Percentiles rank a stretch among this genome's conserved stretches.
Conservation (phyloP, 2,329 filamentous ascomycete genomes). For the Bipolaris bicolor region DNA sequence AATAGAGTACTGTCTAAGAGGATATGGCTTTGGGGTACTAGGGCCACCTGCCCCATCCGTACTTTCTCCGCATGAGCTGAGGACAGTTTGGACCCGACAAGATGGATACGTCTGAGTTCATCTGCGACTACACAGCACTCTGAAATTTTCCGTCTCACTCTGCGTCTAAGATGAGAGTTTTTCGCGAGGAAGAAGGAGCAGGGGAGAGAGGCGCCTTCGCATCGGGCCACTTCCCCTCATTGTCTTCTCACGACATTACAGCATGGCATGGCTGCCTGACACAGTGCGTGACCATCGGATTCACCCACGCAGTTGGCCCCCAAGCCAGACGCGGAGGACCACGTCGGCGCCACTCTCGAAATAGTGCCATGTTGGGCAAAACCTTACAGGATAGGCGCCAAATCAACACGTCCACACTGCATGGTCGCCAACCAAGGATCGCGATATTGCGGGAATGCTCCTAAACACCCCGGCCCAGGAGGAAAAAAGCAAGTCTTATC, state of each 20-base stretch:
- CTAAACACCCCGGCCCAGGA: conserved; percentile 4
- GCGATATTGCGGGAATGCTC: conserved; percentile 5
- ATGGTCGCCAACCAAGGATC: conserved; percentile 2
- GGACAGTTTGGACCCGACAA: conserved; percentile 14
- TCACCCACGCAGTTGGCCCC: conserved; percentile 13
- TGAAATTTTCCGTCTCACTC: background rate
- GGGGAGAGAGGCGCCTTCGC: no score
- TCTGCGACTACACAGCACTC: background rate
- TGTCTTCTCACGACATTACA: conserved; percentile 6
- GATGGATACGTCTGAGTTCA: conserved; percentile 13
- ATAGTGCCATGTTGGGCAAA: conserved; percentile 10
- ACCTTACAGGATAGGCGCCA: conserved; percentile 14
- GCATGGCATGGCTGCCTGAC: conserved; percentile 9
- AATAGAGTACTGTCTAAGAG: conserved; percentile 10
- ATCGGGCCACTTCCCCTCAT: background rate
- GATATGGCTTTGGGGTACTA: conserved; percentile 11
- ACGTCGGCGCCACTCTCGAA: conserved; percentile 10
- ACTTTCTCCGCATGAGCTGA: conserved; percentile 22
- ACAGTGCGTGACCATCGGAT: conserved; percentile 8
- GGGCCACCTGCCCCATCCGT: conserved; percentile 16
- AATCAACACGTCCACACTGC: conserved; percentile 8
- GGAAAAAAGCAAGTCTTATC: conserved; percentile 8
- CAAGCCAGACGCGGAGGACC: conserved; percentile 11
- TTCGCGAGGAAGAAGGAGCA: background rate
- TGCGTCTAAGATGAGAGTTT: background rate